Evolutionary conservation across 495 filamentous ascomycete genomes (phyloP), one percentile per base, ranked within the genome.

Genomic region (Xylaria longipes): DNA sequence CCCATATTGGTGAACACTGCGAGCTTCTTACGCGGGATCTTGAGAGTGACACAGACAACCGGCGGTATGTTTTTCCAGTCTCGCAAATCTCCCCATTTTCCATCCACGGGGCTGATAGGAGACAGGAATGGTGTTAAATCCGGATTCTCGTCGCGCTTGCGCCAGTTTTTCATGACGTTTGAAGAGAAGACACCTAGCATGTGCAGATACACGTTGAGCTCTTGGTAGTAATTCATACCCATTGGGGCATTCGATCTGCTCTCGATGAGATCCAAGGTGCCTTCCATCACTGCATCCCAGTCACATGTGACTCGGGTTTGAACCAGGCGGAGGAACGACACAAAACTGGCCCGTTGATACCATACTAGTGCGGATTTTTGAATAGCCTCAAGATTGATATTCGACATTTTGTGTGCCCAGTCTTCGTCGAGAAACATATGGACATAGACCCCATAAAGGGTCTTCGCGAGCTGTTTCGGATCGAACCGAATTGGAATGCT

Each of bases 271-370:
- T 56, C 65, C 54, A 78, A 39, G 14, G 84, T n/a, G 69, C 33
- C 17, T 57, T 50, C 20, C 56, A 73, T 69, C n/a, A 58, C 46
- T 31, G 43, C 41, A n/a, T 68, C 52, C 67, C 72, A 67, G 22
- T 77, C 57, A 4, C 70, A 71, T n/a, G 29, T 45, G 17, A 76
- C 72, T 12, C 71, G 71, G 22, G 71, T 72, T 69, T 73, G 33
- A 27, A 78, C 63, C 14, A 75, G 33, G 39, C 72, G 73, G 35
- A 81, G 64, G 15, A 80, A 72, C 0, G 76, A 76, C 3, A 72
- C 81, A 64, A 87, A 81, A 65, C 77, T 82, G 45, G 74, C 77
- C 25, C 84, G 79, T 50, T 81, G 79, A 63, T 84, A 84, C 61
- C 66, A 68, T 45, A 68, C 35, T 0, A 61, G 43, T 33, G 54